A percentile compares a stretch with the other conserved stretches of the same genome.
Evolutionary conservation across 257 asterid genomes (phyloP).

Genomic region (Fraxinus anomala): DNA sequence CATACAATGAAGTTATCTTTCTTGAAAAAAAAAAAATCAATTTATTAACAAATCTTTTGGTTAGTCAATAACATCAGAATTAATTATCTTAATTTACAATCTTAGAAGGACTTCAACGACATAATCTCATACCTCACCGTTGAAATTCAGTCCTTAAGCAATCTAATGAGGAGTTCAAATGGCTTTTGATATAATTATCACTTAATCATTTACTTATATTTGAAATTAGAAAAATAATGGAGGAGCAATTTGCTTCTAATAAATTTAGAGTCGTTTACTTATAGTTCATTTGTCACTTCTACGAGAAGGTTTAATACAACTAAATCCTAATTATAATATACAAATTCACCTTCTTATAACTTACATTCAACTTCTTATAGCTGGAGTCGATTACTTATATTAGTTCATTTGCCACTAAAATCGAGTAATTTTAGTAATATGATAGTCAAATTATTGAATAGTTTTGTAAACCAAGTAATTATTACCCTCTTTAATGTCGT

Average conservation of each 20-base stretch:
- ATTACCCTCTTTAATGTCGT: not conserved
- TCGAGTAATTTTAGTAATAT: too few species aligned
- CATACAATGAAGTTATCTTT: not conserved
- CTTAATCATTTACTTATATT: not conserved
- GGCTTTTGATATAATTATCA: not conserved
- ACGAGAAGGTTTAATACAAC: too few species aligned
- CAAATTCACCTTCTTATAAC: not conserved
- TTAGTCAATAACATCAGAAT: not conserved
- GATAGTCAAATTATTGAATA: not conserved
- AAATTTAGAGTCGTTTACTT: too few species aligned
- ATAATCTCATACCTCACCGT: not conserved
- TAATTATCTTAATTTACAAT: constrained; percentile 11
- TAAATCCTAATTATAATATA: too few species aligned
- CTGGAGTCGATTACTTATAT: too few species aligned
- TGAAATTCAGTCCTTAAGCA: not conserved
- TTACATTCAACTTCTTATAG: not conserved
- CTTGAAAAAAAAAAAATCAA: not conserved
- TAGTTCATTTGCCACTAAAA: too few species aligned
- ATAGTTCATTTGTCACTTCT: too few species aligned
- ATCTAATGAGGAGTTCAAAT: not conserved
- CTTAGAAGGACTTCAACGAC: not conserved
- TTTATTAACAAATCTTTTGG: not conserved
- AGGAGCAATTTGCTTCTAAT: not conserved
- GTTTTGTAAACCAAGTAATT: not conserved
- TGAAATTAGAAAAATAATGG: not conserved